Evolutionary conservation across 305 asterid species (phyloP).

Genomic region (Ajuga reptans): DNA sequence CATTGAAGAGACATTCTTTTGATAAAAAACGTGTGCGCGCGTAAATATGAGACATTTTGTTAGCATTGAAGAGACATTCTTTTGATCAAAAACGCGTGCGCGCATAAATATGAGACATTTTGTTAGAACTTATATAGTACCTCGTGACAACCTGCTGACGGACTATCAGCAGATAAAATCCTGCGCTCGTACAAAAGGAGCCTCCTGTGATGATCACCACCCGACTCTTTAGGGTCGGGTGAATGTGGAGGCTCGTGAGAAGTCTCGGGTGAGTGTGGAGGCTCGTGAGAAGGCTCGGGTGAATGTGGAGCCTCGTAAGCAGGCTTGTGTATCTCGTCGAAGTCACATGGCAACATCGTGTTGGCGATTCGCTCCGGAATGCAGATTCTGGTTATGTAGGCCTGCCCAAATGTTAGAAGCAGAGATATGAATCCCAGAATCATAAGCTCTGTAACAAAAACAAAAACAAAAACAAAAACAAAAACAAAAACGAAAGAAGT

Average conservation of each 20-base stretch:
- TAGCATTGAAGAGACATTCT: too few relatives aligned
- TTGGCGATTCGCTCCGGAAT: constrained; percentile 37
- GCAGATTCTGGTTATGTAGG: constrained; percentile 57
- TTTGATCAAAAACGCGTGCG: too few relatives aligned
- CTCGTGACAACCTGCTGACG: constrained; percentile 34
- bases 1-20: too few relatives aligned
- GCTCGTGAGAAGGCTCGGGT: background rate
- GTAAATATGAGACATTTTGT: too few relatives aligned
- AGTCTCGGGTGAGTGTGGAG: background rate
- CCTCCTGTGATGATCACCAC: too few relatives aligned
- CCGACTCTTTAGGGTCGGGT: too few relatives aligned
- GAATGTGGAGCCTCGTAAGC: too few relatives aligned
- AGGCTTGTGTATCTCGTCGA: background rate
- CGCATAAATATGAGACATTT: too few relatives aligned
- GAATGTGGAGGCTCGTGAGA: background rate
- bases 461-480: constrained; percentile 6
- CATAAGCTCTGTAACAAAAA: constrained; percentile 47
- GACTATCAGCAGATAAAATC: constrained; percentile 40
- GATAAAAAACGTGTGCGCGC: too few relatives aligned
- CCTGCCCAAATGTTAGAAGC: constrained; percentile 67
- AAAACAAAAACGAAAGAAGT: background rate
- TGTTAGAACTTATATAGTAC: too few relatives aligned
- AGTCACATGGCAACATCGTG: constrained; percentile 58
- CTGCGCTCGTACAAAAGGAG: constrained; percentile 50
- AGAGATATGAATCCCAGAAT: constrained; percentile 75